phyloP scores from a whole-genome alignment of 345 rosid genomes.

The Pugionium dolabratum region DNA sequence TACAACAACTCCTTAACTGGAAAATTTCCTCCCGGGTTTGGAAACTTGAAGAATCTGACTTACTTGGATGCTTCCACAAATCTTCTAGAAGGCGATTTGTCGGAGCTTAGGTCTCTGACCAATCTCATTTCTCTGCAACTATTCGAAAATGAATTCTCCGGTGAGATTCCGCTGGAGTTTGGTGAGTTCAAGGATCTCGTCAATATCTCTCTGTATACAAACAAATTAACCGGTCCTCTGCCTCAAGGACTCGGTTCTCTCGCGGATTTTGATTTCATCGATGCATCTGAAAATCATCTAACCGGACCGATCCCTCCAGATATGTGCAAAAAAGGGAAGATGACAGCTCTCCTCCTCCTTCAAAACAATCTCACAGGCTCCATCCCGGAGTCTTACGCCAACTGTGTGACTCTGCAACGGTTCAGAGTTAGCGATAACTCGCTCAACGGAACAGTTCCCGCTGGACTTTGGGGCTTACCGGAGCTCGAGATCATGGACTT shows the following conservation, averaged over 20 bases:
- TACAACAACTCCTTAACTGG: constrained; percentile 63
- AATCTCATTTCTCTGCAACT: constrained; percentile 68
- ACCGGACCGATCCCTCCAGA: constrained; percentile 79
- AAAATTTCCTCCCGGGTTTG: constrained; percentile 62
- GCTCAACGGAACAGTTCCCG: constrained; percentile 67
- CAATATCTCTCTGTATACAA: constrained; percentile 68
- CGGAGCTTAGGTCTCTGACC: constrained; percentile 56
- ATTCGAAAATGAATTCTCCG: constrained; percentile 54
- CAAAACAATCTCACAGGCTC: constrained; percentile 71
- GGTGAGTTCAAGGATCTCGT: constrained; percentile 65
- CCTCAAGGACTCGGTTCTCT: constrained; percentile 74
- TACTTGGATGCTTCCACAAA: constrained; percentile 66
- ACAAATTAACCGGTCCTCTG: constrained; percentile 65
- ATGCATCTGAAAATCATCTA: constrained; percentile 74
- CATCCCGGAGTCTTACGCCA: constrained; percentile 67
- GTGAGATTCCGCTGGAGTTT: constrained; percentile 74
- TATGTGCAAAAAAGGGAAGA: constrained; percentile 82
- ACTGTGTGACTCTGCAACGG: constrained; percentile 56
- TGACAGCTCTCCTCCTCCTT: constrained; percentile 62
- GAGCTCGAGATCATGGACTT: constrained; percentile 61
- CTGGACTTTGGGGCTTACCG: constrained; percentile 87
- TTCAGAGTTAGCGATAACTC: constrained; percentile 74
- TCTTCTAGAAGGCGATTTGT: constrained; percentile 56
- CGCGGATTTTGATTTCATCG: constrained; percentile 70
- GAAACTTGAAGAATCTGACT: constrained; percentile 63